A percentile compares a stretch with the other conserved stretches of the same genome.
Conservation (phyloP, 257 asterid species). For the Primulina eburnea region DNA sequence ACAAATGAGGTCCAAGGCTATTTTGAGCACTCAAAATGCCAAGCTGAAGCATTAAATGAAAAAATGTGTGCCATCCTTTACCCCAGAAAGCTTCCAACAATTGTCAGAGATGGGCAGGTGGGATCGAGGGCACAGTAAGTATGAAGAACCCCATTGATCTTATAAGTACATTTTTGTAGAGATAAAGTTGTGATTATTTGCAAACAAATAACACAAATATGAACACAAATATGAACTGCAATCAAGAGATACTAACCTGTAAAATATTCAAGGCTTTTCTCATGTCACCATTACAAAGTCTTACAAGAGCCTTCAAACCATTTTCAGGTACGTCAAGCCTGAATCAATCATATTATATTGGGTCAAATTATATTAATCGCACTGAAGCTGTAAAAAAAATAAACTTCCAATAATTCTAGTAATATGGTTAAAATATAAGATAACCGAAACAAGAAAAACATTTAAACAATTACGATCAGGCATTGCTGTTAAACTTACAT, state of each 20-base stretch:
- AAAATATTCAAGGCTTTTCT: constrained; percentile 92
- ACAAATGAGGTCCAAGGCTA: constrained; percentile 3
- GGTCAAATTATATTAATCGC: constrained; percentile 17
- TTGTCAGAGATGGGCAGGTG: background rate
- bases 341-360: constrained; percentile 25
- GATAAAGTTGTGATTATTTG: constrained; percentile 9
- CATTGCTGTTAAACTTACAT: constrained; percentile 45
- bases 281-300: constrained; percentile 95
- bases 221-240: constrained; percentile 14
- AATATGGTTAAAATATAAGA: constrained; percentile 7
- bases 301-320: constrained; percentile 89
- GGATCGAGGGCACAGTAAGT: background rate
- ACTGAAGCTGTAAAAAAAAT: background rate
- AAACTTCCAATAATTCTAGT: constrained; percentile 3
- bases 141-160: constrained; percentile 1
- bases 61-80: background rate
- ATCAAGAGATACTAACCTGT: constrained; percentile 58
- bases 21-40: constrained; percentile 4
- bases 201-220: constrained; percentile 11
- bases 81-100: constrained; percentile 9
- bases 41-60: background rate
- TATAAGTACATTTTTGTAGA: constrained; percentile 3
- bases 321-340: constrained; percentile 88
- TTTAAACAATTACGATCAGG: background rate
- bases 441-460: background rate